Evolutionary conservation across 163 green algal species (phyloP).

Genomic region (Chlamydomonas reinhardtii): DNA sequence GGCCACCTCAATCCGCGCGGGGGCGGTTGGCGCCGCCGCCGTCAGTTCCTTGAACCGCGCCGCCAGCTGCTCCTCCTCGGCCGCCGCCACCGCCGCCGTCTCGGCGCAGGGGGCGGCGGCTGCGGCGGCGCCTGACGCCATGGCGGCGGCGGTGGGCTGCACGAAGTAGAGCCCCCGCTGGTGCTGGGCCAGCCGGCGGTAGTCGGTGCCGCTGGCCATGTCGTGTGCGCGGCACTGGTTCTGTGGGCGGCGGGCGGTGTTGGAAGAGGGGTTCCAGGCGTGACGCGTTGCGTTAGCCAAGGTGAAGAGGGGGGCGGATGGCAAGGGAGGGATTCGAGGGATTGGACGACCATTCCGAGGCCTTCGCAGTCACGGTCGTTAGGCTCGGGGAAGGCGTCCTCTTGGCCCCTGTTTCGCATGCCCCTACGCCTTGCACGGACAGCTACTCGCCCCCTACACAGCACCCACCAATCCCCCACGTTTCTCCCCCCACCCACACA

Average conservation of each 20-base stretch:
- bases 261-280: neutral
- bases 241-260: slow-evolving; percentile 57
- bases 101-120: neutral
- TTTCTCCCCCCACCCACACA: no score
- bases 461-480: no score
- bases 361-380: no score
- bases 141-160: neutral
- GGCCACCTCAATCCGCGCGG: slow-evolving; percentile 75
- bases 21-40: neutral
- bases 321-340: no score
- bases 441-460: no score
- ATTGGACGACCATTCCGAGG: no score
- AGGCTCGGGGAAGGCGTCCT: no score
- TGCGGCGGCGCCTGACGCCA: no score
- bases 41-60: slow-evolving; percentile 24
- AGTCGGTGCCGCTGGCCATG: slow-evolving; percentile 90
- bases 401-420: no score
- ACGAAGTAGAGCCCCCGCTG: slow-evolving; percentile 84
- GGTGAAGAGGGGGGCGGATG: no score
- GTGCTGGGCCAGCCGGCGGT: slow-evolving; percentile 86
- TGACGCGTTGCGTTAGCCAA: no score
- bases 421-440: no score
- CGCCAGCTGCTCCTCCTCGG: neutral
- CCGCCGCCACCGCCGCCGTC: neutral
- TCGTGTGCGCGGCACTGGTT: slow-evolving; percentile 86